Evolutionary conservation across 495 filamentous ascomycete species (phyloP).

Genomic region (Polyplosphaeria fusca): DNA sequence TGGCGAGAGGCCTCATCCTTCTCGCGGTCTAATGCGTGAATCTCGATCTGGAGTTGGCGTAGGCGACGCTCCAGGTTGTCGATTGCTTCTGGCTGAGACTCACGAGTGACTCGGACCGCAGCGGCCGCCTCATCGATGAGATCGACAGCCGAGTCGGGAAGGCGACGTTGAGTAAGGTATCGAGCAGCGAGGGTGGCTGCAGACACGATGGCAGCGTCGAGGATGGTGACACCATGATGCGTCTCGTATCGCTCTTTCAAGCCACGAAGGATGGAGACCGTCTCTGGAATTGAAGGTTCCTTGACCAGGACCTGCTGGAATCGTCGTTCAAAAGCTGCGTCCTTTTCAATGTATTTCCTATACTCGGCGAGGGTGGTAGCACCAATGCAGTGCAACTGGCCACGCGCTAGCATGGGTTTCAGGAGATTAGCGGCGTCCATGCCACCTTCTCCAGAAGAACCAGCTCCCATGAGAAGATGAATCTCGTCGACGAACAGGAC

Average conservation of each 20-base stretch:
- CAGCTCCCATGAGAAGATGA: slow-evolving; percentile 96
- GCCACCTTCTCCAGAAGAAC: slow-evolving; percentile 86
- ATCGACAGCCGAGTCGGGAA: slow-evolving; percentile 95
- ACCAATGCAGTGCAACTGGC: slow-evolving; percentile 95
- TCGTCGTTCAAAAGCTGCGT: slow-evolving; percentile 93
- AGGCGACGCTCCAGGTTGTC: slow-evolving; percentile 86
- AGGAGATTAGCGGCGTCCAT: slow-evolving; percentile 98
- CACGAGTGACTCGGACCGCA: slow-evolving; percentile 86
- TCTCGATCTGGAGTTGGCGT: slow-evolving; percentile 92
- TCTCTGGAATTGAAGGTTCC: slow-evolving; percentile 83
- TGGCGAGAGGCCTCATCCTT: slow-evolving; percentile 88
- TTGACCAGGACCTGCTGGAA: slow-evolving; percentile 98
- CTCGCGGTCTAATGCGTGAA: slow-evolving; percentile 87
- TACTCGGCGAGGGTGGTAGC: slow-evolving; percentile 94
- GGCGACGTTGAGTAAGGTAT: slow-evolving; percentile 82
- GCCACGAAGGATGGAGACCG: slow-evolving; percentile 93
- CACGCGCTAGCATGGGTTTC: slow-evolving; percentile 95
- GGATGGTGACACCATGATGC: slow-evolving; percentile 94
- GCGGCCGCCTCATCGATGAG: slow-evolving; percentile 94
- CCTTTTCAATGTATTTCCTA: slow-evolving; percentile 98
- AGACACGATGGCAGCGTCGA: slow-evolving; percentile 86
- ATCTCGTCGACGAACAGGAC: slow-evolving; percentile 98
- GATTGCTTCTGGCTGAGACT: slow-evolving; percentile 91
- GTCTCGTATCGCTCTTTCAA: slow-evolving; percentile 97
- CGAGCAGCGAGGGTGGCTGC: slow-evolving; percentile 85